Base-by-base conservation (phyloP, 768 basidiomycete species). In the Trametes sanguinea region DNA sequence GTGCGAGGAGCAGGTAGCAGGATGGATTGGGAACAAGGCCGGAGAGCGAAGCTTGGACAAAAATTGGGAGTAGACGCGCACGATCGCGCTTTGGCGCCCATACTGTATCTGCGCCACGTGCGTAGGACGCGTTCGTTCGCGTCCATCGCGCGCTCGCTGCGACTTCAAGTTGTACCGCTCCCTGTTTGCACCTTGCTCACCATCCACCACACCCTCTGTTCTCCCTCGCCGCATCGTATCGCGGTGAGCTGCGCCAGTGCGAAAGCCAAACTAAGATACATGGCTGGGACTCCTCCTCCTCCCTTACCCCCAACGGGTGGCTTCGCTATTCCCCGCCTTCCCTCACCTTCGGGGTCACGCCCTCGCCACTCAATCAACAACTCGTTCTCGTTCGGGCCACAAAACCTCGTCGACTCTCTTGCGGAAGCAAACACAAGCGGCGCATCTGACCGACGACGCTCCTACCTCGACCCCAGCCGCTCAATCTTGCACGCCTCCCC, bases 311-410 rank as follows among this genome's bases (percentile, higher is more conserved):
- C 69, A 2, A 29, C 17, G 8, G 46, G 64, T 27, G 42, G 62
- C 22, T 63, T 67, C 2, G 48, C 70, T 1, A 63, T 73, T 2
- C 69, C 69, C 37, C 65, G 65, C 14, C 57, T 72, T 11, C 69
- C 70, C 7, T 74, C 74, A 6, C 72, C 74, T 0, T 72, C 74
- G 5, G 67, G 71, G 35, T 73, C 84, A 54, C 83, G 88, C 59
- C 80, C 82, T 59, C 82, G 90, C 56, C 80, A 80, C 51, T 92
- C 91, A 5, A 83, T 92, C 43, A 86, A 87, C 67, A 87, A 88
- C 2, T 89, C 90, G 2, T 92, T 94, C 75, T 93, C 92, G 0
- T 90, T 92, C 68, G 89, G 87, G 32, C 92, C 92, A 22, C 87
- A 89, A 68, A 84, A 84, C 10, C 81, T 93, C 30, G 81, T 92